Evolutionary conservation across 345 rosid genomes (phyloP).

Genomic region (Geranium rotundifolium): DNA sequence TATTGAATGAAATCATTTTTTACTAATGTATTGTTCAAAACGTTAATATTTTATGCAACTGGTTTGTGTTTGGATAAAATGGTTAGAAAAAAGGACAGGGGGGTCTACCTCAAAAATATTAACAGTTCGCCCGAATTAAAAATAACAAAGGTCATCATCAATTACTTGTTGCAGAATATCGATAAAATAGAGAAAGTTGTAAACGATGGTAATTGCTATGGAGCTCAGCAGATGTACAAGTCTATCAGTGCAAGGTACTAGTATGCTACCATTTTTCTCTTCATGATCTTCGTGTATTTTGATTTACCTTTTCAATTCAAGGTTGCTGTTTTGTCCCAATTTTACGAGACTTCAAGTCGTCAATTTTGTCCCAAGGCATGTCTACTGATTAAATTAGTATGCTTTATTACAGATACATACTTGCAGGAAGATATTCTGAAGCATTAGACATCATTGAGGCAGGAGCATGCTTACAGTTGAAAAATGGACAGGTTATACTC

Average conservation of each 20-base stretch:
- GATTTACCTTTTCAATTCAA: too few species aligned
- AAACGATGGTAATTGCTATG: conserved; percentile 74
- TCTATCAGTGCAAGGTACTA: conserved; percentile 71
- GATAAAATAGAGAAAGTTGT: conserved; percentile 67
- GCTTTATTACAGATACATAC: conserved; percentile 35
- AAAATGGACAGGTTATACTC: conserved; percentile 45
- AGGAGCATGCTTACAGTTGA: conserved; percentile 78
- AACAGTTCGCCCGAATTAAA: too few species aligned
- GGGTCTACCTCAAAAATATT: too few species aligned
- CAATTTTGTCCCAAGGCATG: background rate
- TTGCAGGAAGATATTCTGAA: conserved; percentile 69
- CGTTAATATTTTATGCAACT: too few species aligned
- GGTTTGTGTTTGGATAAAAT: too few species aligned
- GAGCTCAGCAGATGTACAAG: conserved; percentile 97
- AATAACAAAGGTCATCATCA: background rate
- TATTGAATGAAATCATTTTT: too few species aligned
- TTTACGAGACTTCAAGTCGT: too few species aligned
- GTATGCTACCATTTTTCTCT: background rate
- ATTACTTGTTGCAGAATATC: conserved; percentile 42
- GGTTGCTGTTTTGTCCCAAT: background rate
- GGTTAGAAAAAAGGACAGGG: too few species aligned
- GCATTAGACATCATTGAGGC: conserved; percentile 75
- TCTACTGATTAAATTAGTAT: background rate
- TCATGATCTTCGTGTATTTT: background rate
- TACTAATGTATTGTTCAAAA: too few species aligned